Base-by-base conservation (phyloP, 2,329 filamentous ascomycete species). In the Pseudocercospora vitis region DNA sequence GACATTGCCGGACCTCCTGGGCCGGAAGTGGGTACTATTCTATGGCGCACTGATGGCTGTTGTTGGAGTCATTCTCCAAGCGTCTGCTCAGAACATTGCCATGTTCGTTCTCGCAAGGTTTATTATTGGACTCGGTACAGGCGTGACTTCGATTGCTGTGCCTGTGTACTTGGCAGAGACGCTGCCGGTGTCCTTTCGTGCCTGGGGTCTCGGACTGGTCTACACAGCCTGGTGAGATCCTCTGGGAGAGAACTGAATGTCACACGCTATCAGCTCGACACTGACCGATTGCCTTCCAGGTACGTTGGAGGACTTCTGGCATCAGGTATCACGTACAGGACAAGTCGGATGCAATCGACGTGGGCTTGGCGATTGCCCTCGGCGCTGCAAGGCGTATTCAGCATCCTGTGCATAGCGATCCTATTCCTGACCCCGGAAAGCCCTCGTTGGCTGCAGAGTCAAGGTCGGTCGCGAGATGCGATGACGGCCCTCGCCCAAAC, bases 391-490 rank as follows among this genome's bases (percentile, higher is more conserved):
- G 73, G 76, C 35, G 57, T 77, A 9, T 77, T 74, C 7, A 74
- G 73, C 21, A 56, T 72, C 8, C 63, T 70, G 64, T 73, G 77
- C 52, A 71, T 80, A 14, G 52, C 68, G 4, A 70, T 77, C 29
- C 67, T 77, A 42, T 72, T 71, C 56, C 75, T 80, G 46, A 74
- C 81, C 4, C 82, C 82, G 0, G 82, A 86, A 55, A 81, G 77
- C 0, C 82, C 82, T 1, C 74, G 82, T 21, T 84, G 78, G 78
- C 66, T 83, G 14, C 73, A 82, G 37, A 73, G 74, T 21, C 73
- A 78, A 55, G 78, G 80, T 16, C 73, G 73, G n/a, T 54, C 65
- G 1, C 73, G 78, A 2, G 73, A 82, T 60, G 80, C 80, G 0
- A 72, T 53, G 7, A 12, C 48, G 4, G 50, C 50, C 2, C 26